phyloP scores from a whole-genome alignment of 2,329 filamentous ascomycete genomes.

The Penicillium polonicum region DNA sequence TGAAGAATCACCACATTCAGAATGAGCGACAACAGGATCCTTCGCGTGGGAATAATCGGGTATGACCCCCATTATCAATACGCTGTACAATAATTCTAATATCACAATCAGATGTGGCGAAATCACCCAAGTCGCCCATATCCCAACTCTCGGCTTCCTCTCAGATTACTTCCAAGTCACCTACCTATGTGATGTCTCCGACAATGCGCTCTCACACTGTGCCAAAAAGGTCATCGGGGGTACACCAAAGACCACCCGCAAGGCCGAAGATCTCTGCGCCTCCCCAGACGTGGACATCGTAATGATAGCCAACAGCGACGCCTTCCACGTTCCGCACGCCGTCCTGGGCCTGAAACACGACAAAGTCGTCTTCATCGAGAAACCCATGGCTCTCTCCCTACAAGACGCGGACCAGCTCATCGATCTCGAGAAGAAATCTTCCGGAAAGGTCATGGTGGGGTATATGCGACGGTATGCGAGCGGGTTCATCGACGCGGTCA shows the following conservation, averaged over 20 bases:
- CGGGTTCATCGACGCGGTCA: slow-evolving; percentile 53
- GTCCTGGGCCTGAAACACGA: slow-evolving; percentile 50
- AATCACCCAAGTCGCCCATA: slow-evolving; percentile 52
- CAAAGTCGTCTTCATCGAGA: slow-evolving; percentile 59
- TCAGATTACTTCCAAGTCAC: slow-evolving; percentile 47
- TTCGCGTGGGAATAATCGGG: slow-evolving; percentile 10
- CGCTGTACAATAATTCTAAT: background rate
- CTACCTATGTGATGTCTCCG: slow-evolving; percentile 54
- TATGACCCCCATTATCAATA: background rate
- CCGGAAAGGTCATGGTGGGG: slow-evolving; percentile 55
- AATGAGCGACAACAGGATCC: slow-evolving; percentile 5
- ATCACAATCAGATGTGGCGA: slow-evolving; percentile 45
- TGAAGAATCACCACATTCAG: background rate
- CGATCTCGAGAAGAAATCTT: slow-evolving; percentile 48
- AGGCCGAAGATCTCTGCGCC: slow-evolving; percentile 46
- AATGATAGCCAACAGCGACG: slow-evolving; percentile 51
- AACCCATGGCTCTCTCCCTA: slow-evolving; percentile 53
- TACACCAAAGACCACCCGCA: slow-evolving; percentile 32
- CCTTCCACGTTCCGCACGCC: slow-evolving; percentile 51
- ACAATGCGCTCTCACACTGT: slow-evolving; percentile 43
- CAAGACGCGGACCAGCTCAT: slow-evolving; percentile 47
- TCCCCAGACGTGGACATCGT: slow-evolving; percentile 51
- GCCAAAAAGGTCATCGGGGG: slow-evolving; percentile 26
- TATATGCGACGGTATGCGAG: slow-evolving; percentile 61
- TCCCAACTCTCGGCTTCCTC: slow-evolving; percentile 49